A percentile compares a stretch with the other conserved stretches of the same genome.
phyloP scores from a whole-genome alignment of 2,329 filamentous ascomycete species.

The Phoma sp. region DNA sequence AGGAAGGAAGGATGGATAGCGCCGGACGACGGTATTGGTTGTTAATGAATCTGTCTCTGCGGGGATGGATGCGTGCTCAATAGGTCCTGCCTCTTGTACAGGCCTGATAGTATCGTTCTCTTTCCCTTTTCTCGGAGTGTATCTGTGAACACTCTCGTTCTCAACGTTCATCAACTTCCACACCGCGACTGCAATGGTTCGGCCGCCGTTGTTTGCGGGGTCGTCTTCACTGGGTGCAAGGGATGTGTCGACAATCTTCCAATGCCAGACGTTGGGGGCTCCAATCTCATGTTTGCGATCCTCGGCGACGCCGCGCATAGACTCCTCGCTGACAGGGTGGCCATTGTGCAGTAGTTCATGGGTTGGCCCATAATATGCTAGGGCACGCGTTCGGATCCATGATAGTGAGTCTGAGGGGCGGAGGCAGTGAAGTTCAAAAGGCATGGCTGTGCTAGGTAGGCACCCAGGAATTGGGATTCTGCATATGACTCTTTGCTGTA shows the following conservation, averaged over 20 bases:
- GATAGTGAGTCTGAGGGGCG: slow-evolving; percentile 31
- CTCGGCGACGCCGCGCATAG: slow-evolving; percentile 33
- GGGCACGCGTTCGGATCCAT: slow-evolving; percentile 38
- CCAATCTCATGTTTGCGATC: slow-evolving; percentile 32
- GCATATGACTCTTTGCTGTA: background rate
- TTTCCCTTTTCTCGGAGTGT: background rate
- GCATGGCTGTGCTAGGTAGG: slow-evolving; percentile 26
- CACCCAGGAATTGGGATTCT: background rate
- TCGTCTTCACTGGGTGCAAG: slow-evolving; percentile 33
- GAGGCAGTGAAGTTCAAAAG: slow-evolving; percentile 32
- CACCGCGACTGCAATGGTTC: slow-evolving; percentile 37
- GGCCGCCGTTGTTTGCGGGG: slow-evolving; percentile 29
- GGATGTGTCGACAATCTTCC: slow-evolving; percentile 43
- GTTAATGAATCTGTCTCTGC: slow-evolving; percentile 3
- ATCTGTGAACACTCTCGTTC: background rate
- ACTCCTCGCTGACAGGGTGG: slow-evolving; percentile 34
- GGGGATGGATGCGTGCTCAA: slow-evolving; percentile 1
- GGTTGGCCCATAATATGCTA: slow-evolving; percentile 42
- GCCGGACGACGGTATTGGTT: background rate
- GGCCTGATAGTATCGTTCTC: background rate
- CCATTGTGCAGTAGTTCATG: slow-evolving; percentile 36
- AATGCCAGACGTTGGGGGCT: slow-evolving; percentile 37
- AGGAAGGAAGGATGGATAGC: slow-evolving; percentile 75
- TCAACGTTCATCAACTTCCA: slow-evolving; percentile 35
- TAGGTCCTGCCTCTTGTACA: background rate